phyloP scores from a whole-genome alignment of 2,329 filamentous ascomycete genomes.

The Nectriaceae sp. region DNA sequence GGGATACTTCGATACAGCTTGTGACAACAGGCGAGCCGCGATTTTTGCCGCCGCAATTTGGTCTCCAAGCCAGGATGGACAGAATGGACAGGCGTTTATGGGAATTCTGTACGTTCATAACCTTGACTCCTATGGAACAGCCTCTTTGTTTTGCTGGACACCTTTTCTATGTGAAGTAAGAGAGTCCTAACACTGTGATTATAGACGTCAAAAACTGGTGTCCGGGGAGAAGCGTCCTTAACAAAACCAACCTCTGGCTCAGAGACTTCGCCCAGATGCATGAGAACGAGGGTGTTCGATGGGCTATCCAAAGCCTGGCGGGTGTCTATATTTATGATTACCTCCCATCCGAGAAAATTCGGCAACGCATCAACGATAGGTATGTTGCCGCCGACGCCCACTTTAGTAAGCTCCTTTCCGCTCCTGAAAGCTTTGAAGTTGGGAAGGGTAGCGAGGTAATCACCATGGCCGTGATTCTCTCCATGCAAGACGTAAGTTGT shows the following conservation, averaged over 20 bases:
- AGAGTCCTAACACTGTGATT: constrained; percentile 5
- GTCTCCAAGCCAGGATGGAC: constrained; percentile 36
- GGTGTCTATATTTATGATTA: constrained; percentile 46
- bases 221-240: constrained; percentile 40
- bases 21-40: constrained; percentile 20
- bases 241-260: constrained; percentile 42
- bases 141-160: background rate
- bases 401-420: constrained; percentile 30
- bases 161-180: background rate
- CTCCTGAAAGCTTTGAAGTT: constrained; percentile 19
- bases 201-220: constrained; percentile 43
- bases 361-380: constrained; percentile 34
- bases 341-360: constrained; percentile 33
- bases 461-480: constrained; percentile 39
- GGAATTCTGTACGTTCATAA: constrained; percentile 36
- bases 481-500: constrained; percentile 41
- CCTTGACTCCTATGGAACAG: background rate
- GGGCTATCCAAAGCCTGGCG: constrained; percentile 42
- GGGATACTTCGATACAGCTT: constrained; percentile 11
- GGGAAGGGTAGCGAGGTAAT: constrained; percentile 35
- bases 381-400: constrained; percentile 34
- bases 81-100: constrained; percentile 35
- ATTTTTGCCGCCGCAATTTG: constrained; percentile 33
- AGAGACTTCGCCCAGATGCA: constrained; percentile 43
- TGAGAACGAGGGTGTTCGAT: constrained; percentile 34